Percentiles rank a stretch among this genome's conserved stretches.
Evolutionary conservation across 208 protist species (phyloP).

Genomic region (Phytomonas sp.): DNA sequence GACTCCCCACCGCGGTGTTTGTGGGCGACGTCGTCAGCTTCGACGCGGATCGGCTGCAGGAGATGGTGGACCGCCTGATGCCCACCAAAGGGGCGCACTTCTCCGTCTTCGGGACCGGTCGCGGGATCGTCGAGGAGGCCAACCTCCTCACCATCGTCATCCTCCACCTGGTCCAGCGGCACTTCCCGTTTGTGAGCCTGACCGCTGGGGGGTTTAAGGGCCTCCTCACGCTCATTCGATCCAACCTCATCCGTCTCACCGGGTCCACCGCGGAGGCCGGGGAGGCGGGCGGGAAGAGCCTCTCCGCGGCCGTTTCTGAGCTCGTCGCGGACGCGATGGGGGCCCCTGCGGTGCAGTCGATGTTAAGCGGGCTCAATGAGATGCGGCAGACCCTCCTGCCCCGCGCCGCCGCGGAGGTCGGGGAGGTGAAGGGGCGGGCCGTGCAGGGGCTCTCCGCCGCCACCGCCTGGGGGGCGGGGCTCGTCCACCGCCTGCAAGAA

Average conservation of each 20-base stretch:
- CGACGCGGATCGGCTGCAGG: constrained; percentile 21
- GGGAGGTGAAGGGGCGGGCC: constrained; percentile 41
- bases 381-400: constrained; percentile 16
- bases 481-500: constrained; percentile 49
- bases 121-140: constrained; percentile 67
- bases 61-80: constrained; percentile 34
- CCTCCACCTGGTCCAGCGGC: constrained; percentile 61
- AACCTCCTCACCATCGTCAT: constrained; percentile 84
- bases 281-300: constrained; percentile 51
- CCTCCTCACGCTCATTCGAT: constrained; percentile 65
- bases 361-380: constrained; percentile 20
- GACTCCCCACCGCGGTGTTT: constrained; percentile 71
- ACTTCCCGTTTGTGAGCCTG: constrained; percentile 75
- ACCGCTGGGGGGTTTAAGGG: constrained; percentile 60
- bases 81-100: constrained; percentile 51
- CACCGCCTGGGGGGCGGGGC: constrained; percentile 53
- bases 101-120: constrained; percentile 65
- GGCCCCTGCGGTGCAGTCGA: constrained; percentile 11
- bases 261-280: constrained; percentile 72
- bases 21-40: constrained; percentile 48
- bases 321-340: constrained; percentile 13
- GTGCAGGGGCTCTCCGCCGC: constrained; percentile 37
- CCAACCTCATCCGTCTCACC: constrained; percentile 45
- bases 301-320: constrained; percentile 54
- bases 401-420: constrained; percentile 13